phyloP scores from a whole-genome alignment of 495 filamentous ascomycete species.

The Aspergillus conjunctus region DNA sequence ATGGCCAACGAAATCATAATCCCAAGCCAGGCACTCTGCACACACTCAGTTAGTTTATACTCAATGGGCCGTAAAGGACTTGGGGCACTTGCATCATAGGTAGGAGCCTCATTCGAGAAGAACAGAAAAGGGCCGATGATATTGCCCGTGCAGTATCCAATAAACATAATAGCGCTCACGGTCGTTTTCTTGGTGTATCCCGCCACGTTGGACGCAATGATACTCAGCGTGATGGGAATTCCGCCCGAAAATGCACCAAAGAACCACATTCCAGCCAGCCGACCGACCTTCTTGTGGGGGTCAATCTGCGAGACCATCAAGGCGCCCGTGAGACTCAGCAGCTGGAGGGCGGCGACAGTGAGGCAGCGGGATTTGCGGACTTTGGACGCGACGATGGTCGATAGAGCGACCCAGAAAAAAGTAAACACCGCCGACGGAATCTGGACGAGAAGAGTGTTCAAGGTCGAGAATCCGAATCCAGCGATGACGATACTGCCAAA shows the following conservation, averaged over 20 bases:
- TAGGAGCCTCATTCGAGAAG: slow-evolving; percentile 35
- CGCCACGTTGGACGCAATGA: slow-evolving; percentile 62
- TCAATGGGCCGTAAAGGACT: background rate
- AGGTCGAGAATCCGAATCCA: slow-evolving; percentile 43
- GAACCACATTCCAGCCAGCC: slow-evolving; percentile 58
- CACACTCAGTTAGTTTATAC: background rate
- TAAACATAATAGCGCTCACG: slow-evolving; percentile 42
- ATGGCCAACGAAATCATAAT: slow-evolving; percentile 17
- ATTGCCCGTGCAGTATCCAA: slow-evolving; percentile 43
- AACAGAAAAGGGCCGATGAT: slow-evolving; percentile 45
- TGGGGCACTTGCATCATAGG: slow-evolving; percentile 32
- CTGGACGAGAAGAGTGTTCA: slow-evolving; percentile 40
- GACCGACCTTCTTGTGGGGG: slow-evolving; percentile 48
- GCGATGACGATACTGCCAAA: slow-evolving; percentile 46
- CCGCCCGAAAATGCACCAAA: slow-evolving; percentile 53
- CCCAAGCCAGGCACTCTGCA: slow-evolving; percentile 15
- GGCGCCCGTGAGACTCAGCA: slow-evolving; percentile 53
- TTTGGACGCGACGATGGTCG: slow-evolving; percentile 24
- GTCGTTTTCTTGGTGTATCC: slow-evolving; percentile 66
- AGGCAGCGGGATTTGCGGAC: slow-evolving; percentile 31
- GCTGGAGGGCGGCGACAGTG: slow-evolving; percentile 38
- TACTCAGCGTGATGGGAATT: slow-evolving; percentile 56
- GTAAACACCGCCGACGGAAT: slow-evolving; percentile 42
- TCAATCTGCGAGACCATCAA: slow-evolving; percentile 60
- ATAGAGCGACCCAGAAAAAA: slow-evolving; percentile 39